Evolutionary conservation across 257 asterid species (phyloP).

Genomic region (Jasminum sambac): DNA sequence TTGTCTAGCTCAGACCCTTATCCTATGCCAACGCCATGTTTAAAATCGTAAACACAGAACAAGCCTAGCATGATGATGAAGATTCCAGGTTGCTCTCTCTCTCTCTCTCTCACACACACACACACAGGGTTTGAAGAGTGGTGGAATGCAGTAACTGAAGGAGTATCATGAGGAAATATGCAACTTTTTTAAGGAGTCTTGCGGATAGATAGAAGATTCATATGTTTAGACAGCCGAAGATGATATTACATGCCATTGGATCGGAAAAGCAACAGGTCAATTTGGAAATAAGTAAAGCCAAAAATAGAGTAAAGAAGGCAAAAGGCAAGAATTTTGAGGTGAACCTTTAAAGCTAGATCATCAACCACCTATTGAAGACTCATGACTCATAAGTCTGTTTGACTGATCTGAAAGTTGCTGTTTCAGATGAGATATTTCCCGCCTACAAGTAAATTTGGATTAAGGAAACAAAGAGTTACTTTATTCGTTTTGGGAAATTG

Average conservation of each 20-base stretch:
- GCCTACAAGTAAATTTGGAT: constrained; percentile 69
- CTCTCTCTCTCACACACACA: constrained; percentile 19
- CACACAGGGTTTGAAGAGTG: constrained; percentile 17
- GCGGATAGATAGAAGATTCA: not conserved
- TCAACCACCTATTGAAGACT: constrained; percentile 98
- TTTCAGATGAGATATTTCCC: constrained; percentile 88
- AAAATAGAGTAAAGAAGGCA: not conserved
- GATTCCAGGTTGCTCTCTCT: constrained; percentile 39
- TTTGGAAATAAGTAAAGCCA: not conserved
- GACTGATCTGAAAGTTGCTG: constrained; percentile 89
- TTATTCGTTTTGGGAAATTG: not conserved
- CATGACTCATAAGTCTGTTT: constrained; percentile 80
- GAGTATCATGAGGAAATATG: constrained; percentile 27
- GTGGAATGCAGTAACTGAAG: constrained; percentile 21
- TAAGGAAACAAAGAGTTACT: constrained; percentile 34
- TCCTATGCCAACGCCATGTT: constrained; percentile 55
- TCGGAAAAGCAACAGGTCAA: constrained; percentile 25
- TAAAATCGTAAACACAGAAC: constrained; percentile 27
- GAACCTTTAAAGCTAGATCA: constrained; percentile 91
- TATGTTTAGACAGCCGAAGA: constrained; percentile 37
- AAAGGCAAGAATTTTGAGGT: too few species aligned
- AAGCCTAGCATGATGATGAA: constrained; percentile 70
- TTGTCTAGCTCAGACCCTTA: constrained; percentile 41
- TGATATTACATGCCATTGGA: constrained; percentile 25
- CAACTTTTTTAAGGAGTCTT: constrained; percentile 30